Evolutionary conservation across 768 basidiomycete genomes (phyloP), one percentile per base, ranked within the genome.

Genomic region (Russula sp.): DNA sequence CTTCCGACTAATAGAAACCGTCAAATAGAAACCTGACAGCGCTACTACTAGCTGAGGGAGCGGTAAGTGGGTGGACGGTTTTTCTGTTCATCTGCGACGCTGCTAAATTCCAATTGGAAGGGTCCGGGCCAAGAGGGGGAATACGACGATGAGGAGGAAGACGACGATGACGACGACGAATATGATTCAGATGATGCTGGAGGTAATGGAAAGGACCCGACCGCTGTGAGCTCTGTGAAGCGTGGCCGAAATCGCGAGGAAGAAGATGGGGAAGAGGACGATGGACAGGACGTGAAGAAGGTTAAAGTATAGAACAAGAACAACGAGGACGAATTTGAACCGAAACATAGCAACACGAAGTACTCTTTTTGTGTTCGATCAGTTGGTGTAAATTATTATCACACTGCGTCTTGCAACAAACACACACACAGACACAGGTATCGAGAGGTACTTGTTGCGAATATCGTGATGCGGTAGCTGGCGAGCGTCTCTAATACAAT

Each of bases 231-330:
- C 56, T 4, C 57, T 43, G 39, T 14, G 42, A 63, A 63, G 48
- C 62, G 62, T 59, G 34, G 18, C 35, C 48, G 62, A 34, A 35
- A 55, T 32, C 25, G 10, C 9, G 47, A 43, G n/a, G 56, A 62
- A n/a, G 56, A 35, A 7, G 29, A 59, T 6, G 20, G 14, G 14
- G 35, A 49, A 4, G 46, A 42, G 29, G 58, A 48, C 9, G 57
- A 39, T 22, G 57, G 14, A 22, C 61, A 63, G 46, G 57, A 55
- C 16, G 14, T 34, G 39, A 63, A 63, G 57, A 63, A 63, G 41
- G 20, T 49, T 39, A 63, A 54, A 38, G 45, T 53, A 25, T 63
- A 63, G 50, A 45, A 35, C n/a, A 16, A 8, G 41, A 7, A 11
- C 7, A 22, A 43, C 13, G 29, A 56, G 38, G 25, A 7, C n/a